Percentiles rank a stretch among this genome's conserved stretches.
These are phyloP conservation scores for Ustilago sp. DNA, from an alignment of 1,284 basidiomycete genomes.

Conservation along the genomic window DNA sequence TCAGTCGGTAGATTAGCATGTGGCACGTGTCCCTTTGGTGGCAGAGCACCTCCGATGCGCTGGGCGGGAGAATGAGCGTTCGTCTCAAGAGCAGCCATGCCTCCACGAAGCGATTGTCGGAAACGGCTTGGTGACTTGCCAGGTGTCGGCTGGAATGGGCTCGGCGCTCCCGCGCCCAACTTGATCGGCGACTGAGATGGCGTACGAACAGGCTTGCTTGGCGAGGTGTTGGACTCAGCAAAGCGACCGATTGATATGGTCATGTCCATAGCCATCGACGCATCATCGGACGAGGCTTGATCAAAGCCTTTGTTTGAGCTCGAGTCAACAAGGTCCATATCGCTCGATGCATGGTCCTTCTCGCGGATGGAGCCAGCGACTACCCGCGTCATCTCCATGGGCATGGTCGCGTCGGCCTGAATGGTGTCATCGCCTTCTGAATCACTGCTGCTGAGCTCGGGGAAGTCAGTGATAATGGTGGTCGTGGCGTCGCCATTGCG, in stretches of 20 bases:
- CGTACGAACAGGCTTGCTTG: slow-evolving; percentile 28
- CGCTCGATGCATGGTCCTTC: slow-evolving; percentile 45
- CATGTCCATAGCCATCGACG: slow-evolving; percentile 57
- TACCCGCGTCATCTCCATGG: slow-evolving; percentile 52
- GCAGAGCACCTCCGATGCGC: slow-evolving; percentile 32
- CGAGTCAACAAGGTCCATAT: slow-evolving; percentile 46
- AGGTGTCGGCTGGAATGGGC: slow-evolving; percentile 42
- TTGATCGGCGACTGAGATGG: slow-evolving; percentile 15
- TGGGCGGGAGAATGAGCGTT: slow-evolving; percentile 38
- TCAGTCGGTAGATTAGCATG: slow-evolving; percentile 17
- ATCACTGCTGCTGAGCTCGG: slow-evolving; percentile 31
- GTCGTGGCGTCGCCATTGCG: slow-evolving; percentile 40
- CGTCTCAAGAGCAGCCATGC: slow-evolving; percentile 41
- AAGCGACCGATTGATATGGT: slow-evolving; percentile 49
- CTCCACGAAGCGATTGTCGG: slow-evolving; percentile 50
- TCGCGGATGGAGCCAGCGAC: slow-evolving; percentile 46
- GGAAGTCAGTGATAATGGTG: slow-evolving; percentile 39
- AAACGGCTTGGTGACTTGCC: slow-evolving; percentile 45
- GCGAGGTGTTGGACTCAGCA: slow-evolving; percentile 25
- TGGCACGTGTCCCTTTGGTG: slow-evolving; percentile 25
- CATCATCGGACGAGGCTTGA: slow-evolving; percentile 31
- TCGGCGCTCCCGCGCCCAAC: slow-evolving; percentile 34
- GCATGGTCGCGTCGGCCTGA: slow-evolving; percentile 38
- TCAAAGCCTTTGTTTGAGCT: slow-evolving; percentile 25
- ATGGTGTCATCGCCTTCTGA: slow-evolving; percentile 45